phyloP scores from a whole-genome alignment of 768 basidiomycete species.

The Mycena capillaripes region DNA sequence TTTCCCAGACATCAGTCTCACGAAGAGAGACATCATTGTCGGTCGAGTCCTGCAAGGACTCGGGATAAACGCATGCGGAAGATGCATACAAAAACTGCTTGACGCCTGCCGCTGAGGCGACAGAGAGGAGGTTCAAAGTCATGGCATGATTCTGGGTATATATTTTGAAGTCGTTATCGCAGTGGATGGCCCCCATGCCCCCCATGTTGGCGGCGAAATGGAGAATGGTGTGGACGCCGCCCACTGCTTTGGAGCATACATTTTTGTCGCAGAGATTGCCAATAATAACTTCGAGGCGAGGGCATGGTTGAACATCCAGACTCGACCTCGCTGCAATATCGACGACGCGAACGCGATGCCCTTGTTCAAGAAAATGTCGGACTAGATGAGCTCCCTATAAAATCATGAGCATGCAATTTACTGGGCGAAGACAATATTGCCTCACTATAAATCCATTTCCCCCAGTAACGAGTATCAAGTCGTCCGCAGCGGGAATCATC shows the following conservation, averaged over 20 bases:
- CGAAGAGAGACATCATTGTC: slow-evolving; percentile 56
- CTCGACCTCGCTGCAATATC: slow-evolving; percentile 47
- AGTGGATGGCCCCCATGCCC: slow-evolving; percentile 75
- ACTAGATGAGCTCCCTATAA: slow-evolving; percentile 67
- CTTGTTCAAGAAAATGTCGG: slow-evolving; percentile 48
- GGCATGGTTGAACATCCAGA: too few relatives aligned
- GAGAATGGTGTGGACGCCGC: slow-evolving; percentile 59
- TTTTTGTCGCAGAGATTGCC: slow-evolving; percentile 62
- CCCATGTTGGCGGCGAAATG: slow-evolving; percentile 77
- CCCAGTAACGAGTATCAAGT: too few relatives aligned
- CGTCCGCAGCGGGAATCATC: too few relatives aligned
- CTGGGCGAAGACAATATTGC: too few relatives aligned
- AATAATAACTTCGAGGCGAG: too few relatives aligned
- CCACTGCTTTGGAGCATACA: slow-evolving; percentile 53
- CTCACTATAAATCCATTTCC: too few relatives aligned
- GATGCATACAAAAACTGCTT: slow-evolving; percentile 67
- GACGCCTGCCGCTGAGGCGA: slow-evolving; percentile 53
- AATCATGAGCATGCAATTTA: neutral
- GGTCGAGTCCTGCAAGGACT: slow-evolving; percentile 50
- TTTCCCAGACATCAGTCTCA: slow-evolving; percentile 60
- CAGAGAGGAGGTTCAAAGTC: slow-evolving; percentile 61
- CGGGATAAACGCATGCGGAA: slow-evolving; percentile 72
- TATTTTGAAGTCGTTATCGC: slow-evolving; percentile 61
- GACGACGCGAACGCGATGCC: slow-evolving; percentile 56
- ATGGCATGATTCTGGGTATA: slow-evolving; percentile 66